These are phyloP conservation scores for Sordaria brevicollis DNA, from an alignment of 495 filamentous ascomycete genomes.

Conservation along the genomic window DNA sequence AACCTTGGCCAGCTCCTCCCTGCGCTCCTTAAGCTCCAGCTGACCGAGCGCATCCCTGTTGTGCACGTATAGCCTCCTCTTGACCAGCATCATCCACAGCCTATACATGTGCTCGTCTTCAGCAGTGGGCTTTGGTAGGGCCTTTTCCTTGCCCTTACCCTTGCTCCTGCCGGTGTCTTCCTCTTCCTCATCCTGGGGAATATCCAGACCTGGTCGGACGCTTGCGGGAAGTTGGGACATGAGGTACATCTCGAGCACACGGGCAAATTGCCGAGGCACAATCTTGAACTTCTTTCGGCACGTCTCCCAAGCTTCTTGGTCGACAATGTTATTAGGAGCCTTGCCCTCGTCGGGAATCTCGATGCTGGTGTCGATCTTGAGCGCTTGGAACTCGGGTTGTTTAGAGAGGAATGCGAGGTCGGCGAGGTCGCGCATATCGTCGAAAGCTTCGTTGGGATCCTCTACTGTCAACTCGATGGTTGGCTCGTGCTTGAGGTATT, in stretches of 20 bases:
- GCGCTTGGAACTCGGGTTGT: conserved; percentile 38
- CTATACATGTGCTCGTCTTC: conserved; percentile 45
- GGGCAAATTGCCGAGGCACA: conserved; percentile 73
- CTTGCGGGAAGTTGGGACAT: conserved; percentile 59
- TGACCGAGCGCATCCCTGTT: conserved; percentile 70
- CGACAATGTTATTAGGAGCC: conserved; percentile 54
- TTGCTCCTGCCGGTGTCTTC: background rate
- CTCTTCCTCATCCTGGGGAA: conserved; percentile 1
- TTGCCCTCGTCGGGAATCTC: conserved; percentile 28
- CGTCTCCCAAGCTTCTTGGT: conserved; percentile 42
- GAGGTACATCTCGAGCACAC: conserved; percentile 81
- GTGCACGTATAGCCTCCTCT: conserved; percentile 70
- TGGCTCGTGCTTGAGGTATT: conserved; percentile 49
- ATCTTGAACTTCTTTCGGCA: conserved; percentile 66
- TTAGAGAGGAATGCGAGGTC: conserved; percentile 61
- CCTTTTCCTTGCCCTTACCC: conserved; percentile 1
- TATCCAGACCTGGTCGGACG: conserved; percentile 40
- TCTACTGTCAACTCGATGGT: conserved; percentile 85
- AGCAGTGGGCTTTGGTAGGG: conserved; percentile 16
- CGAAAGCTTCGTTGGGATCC: conserved; percentile 91
- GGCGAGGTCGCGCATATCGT: conserved; percentile 74
- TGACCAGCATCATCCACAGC: conserved; percentile 76
- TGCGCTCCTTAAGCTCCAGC: conserved; percentile 63
- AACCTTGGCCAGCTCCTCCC: conserved; percentile 73
- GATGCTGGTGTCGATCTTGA: conserved; percentile 40